These are phyloP conservation scores for Penicillium sp. DNA, from an alignment of 2,329 filamentous ascomycete genomes.

Conservation along the genomic window DNA sequence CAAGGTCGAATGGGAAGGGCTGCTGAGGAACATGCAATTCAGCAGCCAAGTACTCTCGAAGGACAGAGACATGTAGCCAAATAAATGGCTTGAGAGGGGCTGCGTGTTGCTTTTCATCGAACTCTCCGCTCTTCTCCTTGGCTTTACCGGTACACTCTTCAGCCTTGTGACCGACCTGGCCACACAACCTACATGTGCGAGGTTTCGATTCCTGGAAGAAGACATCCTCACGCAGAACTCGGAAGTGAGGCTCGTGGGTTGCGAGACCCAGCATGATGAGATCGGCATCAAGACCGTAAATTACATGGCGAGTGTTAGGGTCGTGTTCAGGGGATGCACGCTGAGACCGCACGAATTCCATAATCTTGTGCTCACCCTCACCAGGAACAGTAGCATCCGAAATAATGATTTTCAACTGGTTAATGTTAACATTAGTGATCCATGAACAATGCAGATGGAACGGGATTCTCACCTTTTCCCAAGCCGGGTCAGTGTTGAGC, in stretches of 20 bases:
- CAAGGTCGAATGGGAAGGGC: conserved; percentile 86
- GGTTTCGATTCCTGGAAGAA: conserved; percentile 85
- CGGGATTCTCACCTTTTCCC: conserved; percentile 64
- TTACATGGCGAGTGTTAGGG: conserved; percentile 95
- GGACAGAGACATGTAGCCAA: conserved; percentile 89
- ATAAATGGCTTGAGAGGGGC: conserved; percentile 85
- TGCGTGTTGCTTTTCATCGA: conserved; percentile 74
- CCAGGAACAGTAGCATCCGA: conserved; percentile 97
- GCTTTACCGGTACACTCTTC: conserved; percentile 76
- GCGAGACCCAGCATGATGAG: conserved; percentile 97
- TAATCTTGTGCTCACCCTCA: conserved; percentile 99
- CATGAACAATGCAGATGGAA: not conserved
- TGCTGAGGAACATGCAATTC: conserved; percentile 82
- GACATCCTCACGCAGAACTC: conserved; percentile 93
- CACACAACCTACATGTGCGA: conserved; percentile 81
- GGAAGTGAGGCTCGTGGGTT: conserved; percentile 96
- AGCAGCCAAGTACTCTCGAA: conserved; percentile 88
- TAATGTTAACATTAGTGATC: conserved; percentile 20
- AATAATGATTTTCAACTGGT: conserved; percentile 85
- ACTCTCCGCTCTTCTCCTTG: conserved; percentile 75
- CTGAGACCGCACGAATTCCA: conserved; percentile 96
- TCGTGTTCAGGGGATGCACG: conserved; percentile 86
- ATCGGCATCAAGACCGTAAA: conserved; percentile 96
- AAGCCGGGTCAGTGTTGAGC: conserved; percentile 91
- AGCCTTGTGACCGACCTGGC: conserved; percentile 87